Percentiles rank a stretch among this genome's conserved stretches.
Conservation (phyloP, 352 stramenopile species). For the Pythium diclinum region DNA sequence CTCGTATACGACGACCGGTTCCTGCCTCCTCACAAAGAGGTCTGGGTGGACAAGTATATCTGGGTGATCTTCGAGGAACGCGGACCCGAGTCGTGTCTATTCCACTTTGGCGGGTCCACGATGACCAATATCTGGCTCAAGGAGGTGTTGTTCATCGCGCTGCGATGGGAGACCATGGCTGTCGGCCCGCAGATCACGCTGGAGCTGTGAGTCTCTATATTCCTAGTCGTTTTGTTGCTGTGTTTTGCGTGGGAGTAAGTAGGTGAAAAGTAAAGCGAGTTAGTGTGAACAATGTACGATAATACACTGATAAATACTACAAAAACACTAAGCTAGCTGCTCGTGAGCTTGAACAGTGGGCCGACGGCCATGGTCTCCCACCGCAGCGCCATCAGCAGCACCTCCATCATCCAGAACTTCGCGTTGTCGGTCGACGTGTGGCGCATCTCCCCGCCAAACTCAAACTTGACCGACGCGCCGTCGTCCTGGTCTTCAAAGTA, state of each 20-base stretch:
- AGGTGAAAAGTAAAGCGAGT: neutral
- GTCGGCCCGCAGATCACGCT: constrained; percentile 46
- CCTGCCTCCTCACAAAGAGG: constrained; percentile 17
- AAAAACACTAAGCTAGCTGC: constrained; percentile 11
- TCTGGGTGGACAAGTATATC: constrained; percentile 66
- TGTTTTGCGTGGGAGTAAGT: constrained; percentile 29
- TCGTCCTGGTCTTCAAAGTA: constrained; percentile 21
- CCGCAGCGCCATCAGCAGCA: constrained; percentile 63
- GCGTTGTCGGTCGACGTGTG: constrained; percentile 33
- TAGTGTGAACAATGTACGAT: no score
- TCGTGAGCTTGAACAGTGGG: constrained; percentile 39
- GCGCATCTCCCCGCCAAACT: constrained; percentile 48
- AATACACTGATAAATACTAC: neutral
- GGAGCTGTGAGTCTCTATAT: neutral
- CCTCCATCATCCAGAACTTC: constrained; percentile 57
- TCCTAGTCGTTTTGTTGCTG: neutral
- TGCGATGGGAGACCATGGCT: constrained; percentile 57
- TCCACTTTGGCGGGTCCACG: constrained; percentile 58
- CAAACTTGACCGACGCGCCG: constrained; percentile 28
- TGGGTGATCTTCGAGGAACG: constrained; percentile 57
- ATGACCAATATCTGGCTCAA: constrained; percentile 51
- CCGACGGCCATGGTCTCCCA: constrained; percentile 66
- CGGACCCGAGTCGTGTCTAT: constrained; percentile 31
- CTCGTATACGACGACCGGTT: constrained; percentile 4
- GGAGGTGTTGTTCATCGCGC: constrained; percentile 61